These are phyloP conservation scores for Kwoniella sp. DNA, from an alignment of 768 basidiomycete species.

Conservation along the genomic window DNA sequence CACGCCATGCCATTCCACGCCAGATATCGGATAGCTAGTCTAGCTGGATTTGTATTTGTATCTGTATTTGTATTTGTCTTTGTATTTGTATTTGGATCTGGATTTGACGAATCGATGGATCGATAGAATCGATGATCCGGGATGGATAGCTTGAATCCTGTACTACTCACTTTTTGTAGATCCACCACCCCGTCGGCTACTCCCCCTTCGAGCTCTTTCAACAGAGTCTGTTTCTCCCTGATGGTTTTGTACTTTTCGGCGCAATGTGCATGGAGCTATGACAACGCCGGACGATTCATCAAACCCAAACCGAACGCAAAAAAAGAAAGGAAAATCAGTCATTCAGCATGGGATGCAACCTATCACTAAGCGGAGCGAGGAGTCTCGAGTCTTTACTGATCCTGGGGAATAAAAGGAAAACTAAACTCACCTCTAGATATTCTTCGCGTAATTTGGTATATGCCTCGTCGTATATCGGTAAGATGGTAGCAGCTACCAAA, in stretches of 20 bases:
- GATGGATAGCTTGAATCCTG: too few species aligned
- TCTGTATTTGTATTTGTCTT: too few species aligned
- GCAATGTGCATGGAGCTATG: slow-evolving; percentile 40
- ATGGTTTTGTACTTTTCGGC: slow-evolving; percentile 32
- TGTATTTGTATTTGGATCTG: too few species aligned
- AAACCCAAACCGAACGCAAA: neutral
- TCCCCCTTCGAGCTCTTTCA: slow-evolving; percentile 33
- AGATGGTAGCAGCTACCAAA: slow-evolving; percentile 44
- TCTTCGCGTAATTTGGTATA: slow-evolving; percentile 44
- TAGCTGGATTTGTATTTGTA: too few species aligned
- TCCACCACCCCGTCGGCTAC: slow-evolving; percentile 42
- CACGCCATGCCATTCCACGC: too few species aligned
- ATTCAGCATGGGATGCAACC: too few species aligned
- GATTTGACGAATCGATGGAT: too few species aligned
- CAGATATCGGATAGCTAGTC: too few species aligned
- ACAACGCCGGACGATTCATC: slow-evolving; percentile 3
- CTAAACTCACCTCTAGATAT: slow-evolving; percentile 39
- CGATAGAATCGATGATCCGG: too few species aligned
- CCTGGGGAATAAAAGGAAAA: too few species aligned
- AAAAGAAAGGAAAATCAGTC: neutral
- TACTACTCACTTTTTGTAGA: slow-evolving; percentile 44
- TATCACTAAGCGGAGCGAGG: too few species aligned
- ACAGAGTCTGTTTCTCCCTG: slow-evolving; percentile 30
- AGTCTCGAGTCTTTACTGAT: too few species aligned
- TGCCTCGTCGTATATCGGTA: slow-evolving; percentile 51